phyloP scores from a whole-genome alignment of 768 basidiomycete genomes.

The Rhizopogon rudus region DNA sequence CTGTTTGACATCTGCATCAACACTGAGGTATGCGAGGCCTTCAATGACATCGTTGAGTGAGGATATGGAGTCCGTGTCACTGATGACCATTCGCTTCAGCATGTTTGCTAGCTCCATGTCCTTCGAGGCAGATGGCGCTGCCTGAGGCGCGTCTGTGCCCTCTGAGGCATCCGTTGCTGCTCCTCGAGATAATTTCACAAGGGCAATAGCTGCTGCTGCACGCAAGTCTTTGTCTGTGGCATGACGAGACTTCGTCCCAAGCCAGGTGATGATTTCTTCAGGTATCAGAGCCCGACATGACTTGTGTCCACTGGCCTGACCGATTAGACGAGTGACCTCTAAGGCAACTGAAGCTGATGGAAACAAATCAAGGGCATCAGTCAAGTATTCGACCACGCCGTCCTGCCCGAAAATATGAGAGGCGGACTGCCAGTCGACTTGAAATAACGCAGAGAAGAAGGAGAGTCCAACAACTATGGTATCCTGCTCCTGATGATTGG shows the following conservation, averaged over 20 bases:
- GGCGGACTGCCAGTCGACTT: conserved; percentile 72
- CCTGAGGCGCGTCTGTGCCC: conserved; percentile 8
- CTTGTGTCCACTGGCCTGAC: conserved; percentile 75
- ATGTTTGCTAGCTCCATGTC: conserved; percentile 45
- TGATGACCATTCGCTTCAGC: conserved; percentile 54
- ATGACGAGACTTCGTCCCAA: conserved; percentile 52
- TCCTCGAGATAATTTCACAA: conserved; percentile 73
- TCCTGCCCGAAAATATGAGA: conserved; percentile 60
- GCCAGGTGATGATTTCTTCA: conserved; percentile 57
- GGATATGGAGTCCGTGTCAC: conserved; percentile 29
- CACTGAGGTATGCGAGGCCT: conserved; percentile 79
- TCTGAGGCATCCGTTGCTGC: conserved; percentile 35
- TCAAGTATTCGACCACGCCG: conserved; percentile 56
- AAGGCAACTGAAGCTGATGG: conserved; percentile 44
- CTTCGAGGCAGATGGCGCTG: conserved; percentile 12
- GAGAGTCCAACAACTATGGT: conserved; percentile 48
- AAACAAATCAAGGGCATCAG: conserved; percentile 67
- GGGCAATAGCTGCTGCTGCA: conserved; percentile 64
- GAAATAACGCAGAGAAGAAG: conserved; percentile 76
- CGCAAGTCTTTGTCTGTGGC: conserved; percentile 42
- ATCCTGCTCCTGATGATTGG: conserved; percentile 49
- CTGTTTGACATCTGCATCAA: conserved; percentile 59
- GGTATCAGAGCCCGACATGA: conserved; percentile 59
- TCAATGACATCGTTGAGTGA: conserved; percentile 68
- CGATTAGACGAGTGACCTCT: conserved; percentile 67